Conservation (phyloP, 331 rosid genomes). For the Cydonia oblonga region DNA sequence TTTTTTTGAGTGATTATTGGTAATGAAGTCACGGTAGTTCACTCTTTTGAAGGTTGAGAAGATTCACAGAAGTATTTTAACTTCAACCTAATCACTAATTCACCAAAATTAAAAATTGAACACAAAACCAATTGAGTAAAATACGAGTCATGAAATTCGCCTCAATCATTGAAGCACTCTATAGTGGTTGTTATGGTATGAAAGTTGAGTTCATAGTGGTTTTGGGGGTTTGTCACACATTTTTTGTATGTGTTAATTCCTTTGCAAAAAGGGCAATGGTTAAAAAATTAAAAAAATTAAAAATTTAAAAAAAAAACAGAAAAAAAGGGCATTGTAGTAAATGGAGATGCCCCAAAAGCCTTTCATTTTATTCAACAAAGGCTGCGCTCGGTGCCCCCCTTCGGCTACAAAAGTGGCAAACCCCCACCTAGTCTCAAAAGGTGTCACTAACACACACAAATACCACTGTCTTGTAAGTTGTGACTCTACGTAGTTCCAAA, state of each 20-base stretch:
- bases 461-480: conserved; percentile 6
- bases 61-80: fast-evolving
- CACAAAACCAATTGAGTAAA: too few relatives aligned
- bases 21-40: too few relatives aligned
- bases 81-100: fast-evolving
- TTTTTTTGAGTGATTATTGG: too few relatives aligned
- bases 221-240: background rate
- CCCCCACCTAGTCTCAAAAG: conserved; percentile 19
- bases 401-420: conserved; percentile 1
- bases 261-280: background rate
- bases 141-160: too few relatives aligned
- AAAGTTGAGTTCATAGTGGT: background rate
- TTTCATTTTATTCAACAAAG: conserved; percentile 22
- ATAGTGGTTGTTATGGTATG: background rate
- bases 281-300: too few relatives aligned
- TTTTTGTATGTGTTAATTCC: conserved; percentile 2
- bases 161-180: too few relatives aligned
- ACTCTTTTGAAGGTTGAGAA: fast-evolving
- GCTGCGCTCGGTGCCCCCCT: conserved; percentile 15
- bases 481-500: background rate
- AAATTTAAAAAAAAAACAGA: background rate
- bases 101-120: too few relatives aligned
- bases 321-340: background rate
- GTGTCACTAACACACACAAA: conserved; percentile 20
- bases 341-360: conserved; percentile 9